Percentiles rank a stretch among this genome's conserved stretches.
phyloP scores from a whole-genome alignment of 202 grass and related monocot genomes.

The Tripidium arundinaceum region DNA sequence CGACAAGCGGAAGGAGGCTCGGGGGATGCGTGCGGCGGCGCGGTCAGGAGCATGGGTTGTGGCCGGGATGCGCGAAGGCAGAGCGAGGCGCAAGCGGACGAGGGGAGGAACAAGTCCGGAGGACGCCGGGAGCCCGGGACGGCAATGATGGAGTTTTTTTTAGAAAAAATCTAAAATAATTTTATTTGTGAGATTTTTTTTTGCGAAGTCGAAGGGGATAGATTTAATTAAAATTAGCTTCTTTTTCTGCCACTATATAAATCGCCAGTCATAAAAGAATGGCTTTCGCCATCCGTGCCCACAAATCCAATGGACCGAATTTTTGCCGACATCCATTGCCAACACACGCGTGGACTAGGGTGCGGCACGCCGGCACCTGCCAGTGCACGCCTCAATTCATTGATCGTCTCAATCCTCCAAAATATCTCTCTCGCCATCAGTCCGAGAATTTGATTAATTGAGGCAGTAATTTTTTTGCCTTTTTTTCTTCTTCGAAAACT shows the following conservation, averaged over 20 bases:
- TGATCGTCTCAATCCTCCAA: neutral
- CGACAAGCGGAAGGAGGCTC: too few relatives aligned
- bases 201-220: too few relatives aligned
- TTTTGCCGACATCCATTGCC: neutral
- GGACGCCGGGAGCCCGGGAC: neutral
- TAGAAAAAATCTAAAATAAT: neutral
- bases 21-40: too few relatives aligned
- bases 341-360: neutral
- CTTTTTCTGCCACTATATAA: neutral
- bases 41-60: too few relatives aligned
- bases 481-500: neutral
- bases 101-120: neutral
- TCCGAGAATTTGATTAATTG: neutral
- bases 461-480: neutral
- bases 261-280: too few relatives aligned
- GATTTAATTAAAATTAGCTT: neutral
- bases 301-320: neutral
- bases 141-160: conserved; percentile 20
- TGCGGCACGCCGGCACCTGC: neutral
- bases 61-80: too few relatives aligned
- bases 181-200: neutral
- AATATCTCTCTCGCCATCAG: conserved; percentile 8
- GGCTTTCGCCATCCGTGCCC: neutral
- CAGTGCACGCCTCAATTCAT: neutral
- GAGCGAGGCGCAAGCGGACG: neutral